A percentile compares a stretch with the other conserved stretches of the same genome.
Evolutionary conservation across 108 stramenopile genomes (phyloP).

Genomic region (Parietichytrium sp.): DNA sequence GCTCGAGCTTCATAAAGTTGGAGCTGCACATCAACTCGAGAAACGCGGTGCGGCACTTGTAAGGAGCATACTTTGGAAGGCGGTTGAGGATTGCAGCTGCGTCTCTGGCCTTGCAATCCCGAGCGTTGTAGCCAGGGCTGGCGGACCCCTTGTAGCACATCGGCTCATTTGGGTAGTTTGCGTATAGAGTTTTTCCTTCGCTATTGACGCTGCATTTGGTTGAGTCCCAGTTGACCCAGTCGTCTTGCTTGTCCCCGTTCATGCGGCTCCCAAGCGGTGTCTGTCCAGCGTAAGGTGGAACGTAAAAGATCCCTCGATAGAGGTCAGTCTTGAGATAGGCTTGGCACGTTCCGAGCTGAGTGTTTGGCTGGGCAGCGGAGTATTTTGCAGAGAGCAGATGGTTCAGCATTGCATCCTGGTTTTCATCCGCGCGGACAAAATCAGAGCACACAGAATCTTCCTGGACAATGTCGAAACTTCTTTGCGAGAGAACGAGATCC

Average conservation of each 20-base stretch:
- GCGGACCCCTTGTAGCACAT: neutral
- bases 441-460: neutral
- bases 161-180: slow-evolving; percentile 1
- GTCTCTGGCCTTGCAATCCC: no score
- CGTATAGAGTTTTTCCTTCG: neutral
- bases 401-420: neutral
- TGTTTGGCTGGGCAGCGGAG: neutral
- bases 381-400: neutral
- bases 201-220: slow-evolving; percentile 8
- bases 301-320: slow-evolving; percentile 4
- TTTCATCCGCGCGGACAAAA: neutral
- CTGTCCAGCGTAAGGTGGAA: neutral
- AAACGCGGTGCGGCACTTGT: neutral
- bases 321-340: neutral
- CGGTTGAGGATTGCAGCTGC: no score
- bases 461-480: neutral
- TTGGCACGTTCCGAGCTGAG: neutral
- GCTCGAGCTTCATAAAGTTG: slow-evolving; percentile 9
- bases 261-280: neutral
- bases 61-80: neutral
- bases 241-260: neutral
- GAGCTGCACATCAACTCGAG: slow-evolving; percentile 8
- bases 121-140: neutral
- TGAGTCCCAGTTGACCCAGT: slow-evolving; percentile 5
- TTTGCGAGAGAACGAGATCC: neutral